Conservation (phyloP, 2,329 filamentous ascomycete species). For the Curvularia sp. region DNA sequence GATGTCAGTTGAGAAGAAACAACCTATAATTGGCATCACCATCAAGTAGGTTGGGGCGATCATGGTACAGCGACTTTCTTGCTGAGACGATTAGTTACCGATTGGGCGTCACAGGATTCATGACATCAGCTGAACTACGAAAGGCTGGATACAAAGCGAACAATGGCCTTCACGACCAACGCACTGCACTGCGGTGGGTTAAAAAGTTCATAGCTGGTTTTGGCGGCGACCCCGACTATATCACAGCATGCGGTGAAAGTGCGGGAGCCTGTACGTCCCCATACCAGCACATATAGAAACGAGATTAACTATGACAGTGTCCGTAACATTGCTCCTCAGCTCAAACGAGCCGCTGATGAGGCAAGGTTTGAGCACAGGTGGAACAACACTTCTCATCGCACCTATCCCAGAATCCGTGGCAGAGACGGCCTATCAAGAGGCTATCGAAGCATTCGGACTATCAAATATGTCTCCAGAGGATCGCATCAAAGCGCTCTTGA, state of each 20-base stretch:
- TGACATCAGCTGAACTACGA: conserved; percentile 59
- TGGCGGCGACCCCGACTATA: conserved; percentile 49
- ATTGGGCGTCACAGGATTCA: conserved; percentile 41
- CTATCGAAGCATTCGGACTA: conserved; percentile 53
- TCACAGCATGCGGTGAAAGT: conserved; percentile 57
- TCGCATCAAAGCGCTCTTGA: conserved; percentile 53
- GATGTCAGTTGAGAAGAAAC: conserved; percentile 53
- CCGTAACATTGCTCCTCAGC: conserved; percentile 37
- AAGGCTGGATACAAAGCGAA: conserved; percentile 52
- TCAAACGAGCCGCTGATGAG: conserved; percentile 46
- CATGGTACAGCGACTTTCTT: too few species aligned
- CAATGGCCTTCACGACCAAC: conserved; percentile 48
- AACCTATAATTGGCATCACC: conserved; percentile 56
- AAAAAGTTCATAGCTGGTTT: conserved; percentile 48
- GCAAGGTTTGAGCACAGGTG: conserved; percentile 54
- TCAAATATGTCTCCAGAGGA: conserved; percentile 49
- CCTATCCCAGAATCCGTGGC: conserved; percentile 50
- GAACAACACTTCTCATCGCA: conserved; percentile 50
- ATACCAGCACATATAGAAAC: not conserved
- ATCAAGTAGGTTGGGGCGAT: conserved; percentile 52
- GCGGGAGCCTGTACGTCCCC: conserved; percentile 55
- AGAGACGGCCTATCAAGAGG: conserved; percentile 54
- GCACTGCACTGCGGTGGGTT: conserved; percentile 50
- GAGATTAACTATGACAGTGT: conserved; percentile 27
- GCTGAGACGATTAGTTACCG: conserved; percentile 37